These are phyloP conservation scores for Teunomyces lycoperdinae DNA, from an alignment of 805 yeast species.

Conservation along the genomic window DNA sequence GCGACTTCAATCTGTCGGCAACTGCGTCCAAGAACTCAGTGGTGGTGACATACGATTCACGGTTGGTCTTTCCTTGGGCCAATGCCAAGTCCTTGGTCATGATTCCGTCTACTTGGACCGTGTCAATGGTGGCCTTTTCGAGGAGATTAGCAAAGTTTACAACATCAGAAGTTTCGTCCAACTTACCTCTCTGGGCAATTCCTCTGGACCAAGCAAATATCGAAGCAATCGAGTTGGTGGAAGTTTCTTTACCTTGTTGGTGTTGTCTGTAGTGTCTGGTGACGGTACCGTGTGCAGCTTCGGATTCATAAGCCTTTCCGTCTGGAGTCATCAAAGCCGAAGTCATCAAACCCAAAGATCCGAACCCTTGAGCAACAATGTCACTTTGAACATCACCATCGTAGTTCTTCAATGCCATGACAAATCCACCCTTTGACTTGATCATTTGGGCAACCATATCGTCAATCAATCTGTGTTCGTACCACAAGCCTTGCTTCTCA, in stretches of 20 bases:
- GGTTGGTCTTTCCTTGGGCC: slow-evolving; percentile 81
- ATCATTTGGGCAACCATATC: slow-evolving; percentile 99
- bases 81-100: slow-evolving; percentile 97
- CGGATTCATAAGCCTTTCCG: slow-evolving; percentile 92
- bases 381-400: slow-evolving; percentile 98
- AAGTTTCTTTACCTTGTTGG: slow-evolving; percentile 95
- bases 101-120: slow-evolving; percentile 77
- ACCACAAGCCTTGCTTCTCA: slow-evolving; percentile 85
- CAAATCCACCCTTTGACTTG: slow-evolving; percentile 91
- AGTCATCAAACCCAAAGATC: slow-evolving; percentile 95
- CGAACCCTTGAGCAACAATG: slow-evolving; percentile 97
- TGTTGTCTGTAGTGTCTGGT: slow-evolving; percentile 95
- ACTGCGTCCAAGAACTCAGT: slow-evolving; percentile 89
- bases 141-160: slow-evolving; percentile 71
- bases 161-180: slow-evolving; percentile 85
- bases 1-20: slow-evolving; percentile 52
- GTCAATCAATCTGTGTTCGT: slow-evolving; percentile 93
- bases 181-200: slow-evolving; percentile 83
- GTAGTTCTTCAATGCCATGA: slow-evolving; percentile 95
- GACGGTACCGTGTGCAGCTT: slow-evolving; percentile 99
- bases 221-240: slow-evolving; percentile 96
- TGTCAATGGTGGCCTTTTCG: slow-evolving; percentile 82
- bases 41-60: slow-evolving; percentile 81
- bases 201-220: slow-evolving; percentile 98
- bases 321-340: slow-evolving; percentile 96